phyloP scores from a whole-genome alignment of 176 grass and related monocot species.

The Rhipidocladum racemiflorum region DNA sequence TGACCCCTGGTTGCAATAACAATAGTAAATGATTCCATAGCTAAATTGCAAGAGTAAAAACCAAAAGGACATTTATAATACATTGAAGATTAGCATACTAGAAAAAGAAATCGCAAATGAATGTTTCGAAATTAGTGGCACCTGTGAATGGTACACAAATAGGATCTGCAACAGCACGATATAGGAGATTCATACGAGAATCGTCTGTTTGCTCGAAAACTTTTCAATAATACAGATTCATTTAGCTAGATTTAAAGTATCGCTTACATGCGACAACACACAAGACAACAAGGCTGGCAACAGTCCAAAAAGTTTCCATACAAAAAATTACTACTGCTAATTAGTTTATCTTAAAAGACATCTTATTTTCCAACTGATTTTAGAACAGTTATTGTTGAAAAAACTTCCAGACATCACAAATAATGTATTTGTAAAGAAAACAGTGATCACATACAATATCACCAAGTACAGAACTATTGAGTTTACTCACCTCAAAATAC shows the following conservation, averaged over 20 bases:
- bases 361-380: background rate
- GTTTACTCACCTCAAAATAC: background rate
- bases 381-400: background rate
- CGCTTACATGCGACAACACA: background rate
- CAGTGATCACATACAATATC: slow-evolving; percentile 22
- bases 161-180: background rate
- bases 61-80: background rate
- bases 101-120: background rate
- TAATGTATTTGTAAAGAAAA: background rate
- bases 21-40: background rate
- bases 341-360: background rate
- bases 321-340: background rate
- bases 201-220: no score
- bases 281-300: background rate
- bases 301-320: no score
- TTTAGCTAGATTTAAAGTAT: background rate
- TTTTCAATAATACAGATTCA: background rate
- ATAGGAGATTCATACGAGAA: background rate
- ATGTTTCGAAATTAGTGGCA: background rate
- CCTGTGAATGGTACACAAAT: background rate
- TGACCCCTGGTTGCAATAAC: background rate
- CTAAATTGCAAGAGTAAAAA: background rate
- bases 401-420: background rate
- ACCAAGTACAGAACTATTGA: background rate
- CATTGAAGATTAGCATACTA: background rate